A percentile compares a stretch with the other conserved stretches of the same genome.
Evolutionary conservation across 345 rosid species (phyloP).

Genomic region (Mangifera indica): DNA sequence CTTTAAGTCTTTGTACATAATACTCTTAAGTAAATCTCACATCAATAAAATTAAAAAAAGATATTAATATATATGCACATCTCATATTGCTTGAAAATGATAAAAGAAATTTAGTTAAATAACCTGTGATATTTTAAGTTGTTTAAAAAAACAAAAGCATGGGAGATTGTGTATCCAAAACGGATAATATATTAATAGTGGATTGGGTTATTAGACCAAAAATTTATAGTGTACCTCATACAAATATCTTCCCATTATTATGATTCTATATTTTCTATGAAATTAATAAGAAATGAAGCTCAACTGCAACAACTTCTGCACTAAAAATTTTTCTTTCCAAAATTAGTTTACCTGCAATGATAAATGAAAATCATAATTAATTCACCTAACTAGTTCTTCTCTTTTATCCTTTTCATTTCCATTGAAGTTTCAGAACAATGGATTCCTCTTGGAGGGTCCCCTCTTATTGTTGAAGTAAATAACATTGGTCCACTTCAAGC

Average conservation of each 20-base stretch:
- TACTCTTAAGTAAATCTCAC: no score
- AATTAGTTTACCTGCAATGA: neutral
- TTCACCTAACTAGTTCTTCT: neutral
- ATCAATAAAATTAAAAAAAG: no score
- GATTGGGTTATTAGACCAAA: no score
- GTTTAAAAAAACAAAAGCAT: no score
- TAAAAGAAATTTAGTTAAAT: no score
- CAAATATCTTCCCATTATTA: neutral
- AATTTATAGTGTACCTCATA: neutral
- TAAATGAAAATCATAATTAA: neutral
- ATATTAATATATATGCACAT: no score
- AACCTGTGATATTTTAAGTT: no score
- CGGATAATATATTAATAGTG: no score
- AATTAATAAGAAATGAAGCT: neutral
- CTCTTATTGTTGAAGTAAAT: conserved; percentile 18
- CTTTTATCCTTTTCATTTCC: neutral
- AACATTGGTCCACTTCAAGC: conserved; percentile 25
- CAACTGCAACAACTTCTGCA: neutral
- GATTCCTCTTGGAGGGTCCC: conserved; percentile 22
- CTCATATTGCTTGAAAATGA: no score
- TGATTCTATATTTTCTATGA: neutral
- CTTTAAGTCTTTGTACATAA: no score
- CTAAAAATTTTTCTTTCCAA: neutral
- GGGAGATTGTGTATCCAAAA: no score
- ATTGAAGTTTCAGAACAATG: conserved; percentile 20